These are phyloP conservation scores for Gautieria morchelliformis DNA, from an alignment of 768 basidiomycete genomes.

Conservation along the genomic window DNA sequence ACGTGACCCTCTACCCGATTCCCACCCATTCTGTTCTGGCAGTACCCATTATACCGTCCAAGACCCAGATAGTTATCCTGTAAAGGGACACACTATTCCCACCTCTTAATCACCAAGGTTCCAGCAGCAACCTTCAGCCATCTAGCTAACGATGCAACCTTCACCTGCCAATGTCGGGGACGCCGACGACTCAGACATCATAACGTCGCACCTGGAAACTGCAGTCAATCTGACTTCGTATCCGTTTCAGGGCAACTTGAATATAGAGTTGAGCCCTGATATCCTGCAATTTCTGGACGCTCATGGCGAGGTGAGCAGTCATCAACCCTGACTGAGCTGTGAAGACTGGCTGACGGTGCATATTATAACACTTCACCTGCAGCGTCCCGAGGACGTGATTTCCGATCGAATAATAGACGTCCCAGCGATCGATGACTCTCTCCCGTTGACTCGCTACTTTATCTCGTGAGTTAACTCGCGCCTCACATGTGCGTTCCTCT, in stretches of 20 bases:
- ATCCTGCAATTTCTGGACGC: constrained; percentile 26
- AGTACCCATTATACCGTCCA: background rate
- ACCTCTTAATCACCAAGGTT: no score
- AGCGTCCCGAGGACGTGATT: constrained; percentile 29
- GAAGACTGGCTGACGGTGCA: background rate
- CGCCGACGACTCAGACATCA: background rate
- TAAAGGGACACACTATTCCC: no score
- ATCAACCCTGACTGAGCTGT: background rate
- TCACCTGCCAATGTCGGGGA: background rate
- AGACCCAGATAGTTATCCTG: no score
- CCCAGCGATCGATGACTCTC: constrained; percentile 28
- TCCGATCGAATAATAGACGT: constrained; percentile 25
- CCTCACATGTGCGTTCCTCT: background rate
- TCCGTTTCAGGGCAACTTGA: background rate
- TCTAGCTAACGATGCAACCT: no score
- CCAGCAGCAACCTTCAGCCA: no score
- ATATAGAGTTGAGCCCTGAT: constrained; percentile 24
- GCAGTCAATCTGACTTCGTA: background rate
- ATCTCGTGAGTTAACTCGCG: constrained; percentile 27
- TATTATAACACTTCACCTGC: background rate
- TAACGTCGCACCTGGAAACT: background rate
- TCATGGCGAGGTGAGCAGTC: constrained; percentile 21
- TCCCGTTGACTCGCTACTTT: constrained; percentile 46
- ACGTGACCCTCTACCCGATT: background rate
- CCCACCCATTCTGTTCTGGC: background rate